Evolutionary conservation across 1,139 yeast genomes (phyloP).

Genomic region (Candida sanyaensis): DNA sequence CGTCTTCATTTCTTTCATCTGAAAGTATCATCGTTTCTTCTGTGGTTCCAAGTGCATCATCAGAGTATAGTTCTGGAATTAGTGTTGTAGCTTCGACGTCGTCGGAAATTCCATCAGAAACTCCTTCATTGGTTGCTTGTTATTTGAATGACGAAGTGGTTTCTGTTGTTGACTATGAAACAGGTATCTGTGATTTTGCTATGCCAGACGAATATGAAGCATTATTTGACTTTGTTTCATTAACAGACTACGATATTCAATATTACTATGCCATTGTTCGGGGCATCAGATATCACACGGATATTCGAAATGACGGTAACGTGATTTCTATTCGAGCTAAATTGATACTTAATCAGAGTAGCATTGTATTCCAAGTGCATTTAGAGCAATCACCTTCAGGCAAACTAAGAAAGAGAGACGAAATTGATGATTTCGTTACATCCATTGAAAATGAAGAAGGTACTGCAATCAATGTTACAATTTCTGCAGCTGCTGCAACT

Average conservation of each 20-base stretch:
- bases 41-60: no score
- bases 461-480: no score
- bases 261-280: slow-evolving; percentile 36
- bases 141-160: slow-evolving; percentile 32
- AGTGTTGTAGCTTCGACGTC: background rate
- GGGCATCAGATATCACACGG: slow-evolving; percentile 31
- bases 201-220: slow-evolving; percentile 32
- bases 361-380: slow-evolving; percentile 37
- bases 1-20: no score
- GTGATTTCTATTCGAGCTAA: slow-evolving; percentile 36
- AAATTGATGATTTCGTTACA: no score
- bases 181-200: slow-evolving; percentile 43
- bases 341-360: slow-evolving; percentile 21
- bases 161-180: slow-evolving; percentile 41
- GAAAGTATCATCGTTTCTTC: no score
- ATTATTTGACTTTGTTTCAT: slow-evolving; percentile 26
- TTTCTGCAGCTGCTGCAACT: no score
- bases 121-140: slow-evolving; percentile 30
- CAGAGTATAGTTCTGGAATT: no score
- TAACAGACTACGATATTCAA: slow-evolving; percentile 35
- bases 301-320: slow-evolving; percentile 39
- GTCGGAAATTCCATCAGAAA: no score
- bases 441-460: no score
- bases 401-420: no score
- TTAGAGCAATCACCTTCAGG: slow-evolving; percentile 32